A percentile compares a stretch with the other conserved stretches of the same genome.
Evolutionary conservation across 805 yeast species (phyloP).

Genomic region (Saccharomycopsis sp.): DNA sequence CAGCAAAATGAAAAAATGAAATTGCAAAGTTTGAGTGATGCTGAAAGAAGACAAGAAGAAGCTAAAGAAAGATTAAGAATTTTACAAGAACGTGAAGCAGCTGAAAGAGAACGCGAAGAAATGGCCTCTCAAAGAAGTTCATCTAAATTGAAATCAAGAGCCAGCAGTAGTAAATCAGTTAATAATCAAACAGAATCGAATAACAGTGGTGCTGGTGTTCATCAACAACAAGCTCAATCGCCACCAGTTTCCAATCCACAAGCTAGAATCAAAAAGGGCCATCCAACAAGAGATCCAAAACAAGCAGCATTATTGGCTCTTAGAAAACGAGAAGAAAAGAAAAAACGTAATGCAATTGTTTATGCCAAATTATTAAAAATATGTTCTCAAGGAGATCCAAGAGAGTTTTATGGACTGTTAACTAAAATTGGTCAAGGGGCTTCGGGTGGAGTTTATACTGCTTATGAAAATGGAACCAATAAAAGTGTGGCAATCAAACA

Average conservation of each 20-base stretch:
- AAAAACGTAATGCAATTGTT: conserved; percentile 59
- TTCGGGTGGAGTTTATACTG: conserved; percentile 92
- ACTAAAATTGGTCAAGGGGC: conserved; percentile 97
- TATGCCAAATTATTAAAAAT: conserved; percentile 62
- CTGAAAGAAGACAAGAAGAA: conserved; percentile 12
- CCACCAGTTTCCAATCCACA: conserved; percentile 21
- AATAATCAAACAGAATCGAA: background rate
- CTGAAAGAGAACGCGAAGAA: conserved; percentile 8
- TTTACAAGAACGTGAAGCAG: conserved; percentile 13
- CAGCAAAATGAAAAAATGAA: conserved; percentile 9
- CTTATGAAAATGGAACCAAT: conserved; percentile 47
- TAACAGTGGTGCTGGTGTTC: background rate
- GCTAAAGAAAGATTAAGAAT: conserved; percentile 13
- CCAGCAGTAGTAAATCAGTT: background rate
- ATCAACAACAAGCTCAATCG: background rate
- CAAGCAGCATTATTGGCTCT: conserved; percentile 49
- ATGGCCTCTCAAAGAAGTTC: background rate
- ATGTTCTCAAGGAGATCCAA: conserved; percentile 82
- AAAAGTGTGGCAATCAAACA: conserved; percentile 87
- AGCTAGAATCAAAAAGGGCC: conserved; percentile 18
- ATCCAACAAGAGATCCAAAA: conserved; percentile 22
- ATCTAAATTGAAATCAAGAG: background rate
- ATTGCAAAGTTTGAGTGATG: conserved; percentile 1
- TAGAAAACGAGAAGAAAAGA: conserved; percentile 71
- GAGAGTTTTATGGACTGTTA: conserved; percentile 51